Conservation (phyloP, 2,329 filamentous ascomycete species). For the Pestalotiopsis sp. region DNA sequence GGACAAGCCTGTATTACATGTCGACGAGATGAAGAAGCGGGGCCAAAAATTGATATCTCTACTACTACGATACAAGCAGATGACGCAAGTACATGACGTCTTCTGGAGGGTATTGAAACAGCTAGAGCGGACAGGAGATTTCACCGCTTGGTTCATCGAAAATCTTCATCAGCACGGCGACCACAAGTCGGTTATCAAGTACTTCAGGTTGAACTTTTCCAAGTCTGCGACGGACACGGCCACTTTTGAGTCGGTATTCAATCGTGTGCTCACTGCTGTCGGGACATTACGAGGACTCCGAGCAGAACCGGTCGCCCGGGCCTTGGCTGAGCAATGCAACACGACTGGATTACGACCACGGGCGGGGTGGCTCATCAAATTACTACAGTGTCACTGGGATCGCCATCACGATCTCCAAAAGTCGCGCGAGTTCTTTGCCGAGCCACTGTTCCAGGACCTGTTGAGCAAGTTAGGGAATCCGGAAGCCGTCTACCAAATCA, state of each 20-base stretch:
- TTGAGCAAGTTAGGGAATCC: slow-evolving; percentile 25
- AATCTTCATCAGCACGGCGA: slow-evolving; percentile 30
- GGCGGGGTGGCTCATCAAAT: slow-evolving; percentile 36
- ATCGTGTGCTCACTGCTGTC: slow-evolving; percentile 34
- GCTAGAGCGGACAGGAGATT: slow-evolving; percentile 21
- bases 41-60: slow-evolving; percentile 31
- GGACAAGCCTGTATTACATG: slow-evolving; percentile 17
- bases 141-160: slow-evolving; percentile 33
- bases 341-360: slow-evolving; percentile 23
- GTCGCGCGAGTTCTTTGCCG: slow-evolving; percentile 27
- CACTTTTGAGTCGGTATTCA: slow-evolving; percentile 28
- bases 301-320: slow-evolving; percentile 29
- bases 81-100: slow-evolving; percentile 24
- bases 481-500: slow-evolving; percentile 36
- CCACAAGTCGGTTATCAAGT: slow-evolving; percentile 33
- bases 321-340: slow-evolving; percentile 25
- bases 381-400: slow-evolving; percentile 38
- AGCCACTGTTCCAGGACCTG: slow-evolving; percentile 24
- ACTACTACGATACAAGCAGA: slow-evolving; percentile 24
- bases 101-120: slow-evolving; percentile 34
- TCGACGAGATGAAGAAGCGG: slow-evolving; percentile 18
- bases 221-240: slow-evolving; percentile 21
- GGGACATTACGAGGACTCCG: slow-evolving; percentile 28
- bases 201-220: slow-evolving; percentile 34
- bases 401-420: slow-evolving; percentile 26